A percentile compares a stretch with the other conserved stretches of the same genome.
Conservation (phyloP, 1,284 basidiomycete genomes). For the Heterobasidion occidentale region DNA sequence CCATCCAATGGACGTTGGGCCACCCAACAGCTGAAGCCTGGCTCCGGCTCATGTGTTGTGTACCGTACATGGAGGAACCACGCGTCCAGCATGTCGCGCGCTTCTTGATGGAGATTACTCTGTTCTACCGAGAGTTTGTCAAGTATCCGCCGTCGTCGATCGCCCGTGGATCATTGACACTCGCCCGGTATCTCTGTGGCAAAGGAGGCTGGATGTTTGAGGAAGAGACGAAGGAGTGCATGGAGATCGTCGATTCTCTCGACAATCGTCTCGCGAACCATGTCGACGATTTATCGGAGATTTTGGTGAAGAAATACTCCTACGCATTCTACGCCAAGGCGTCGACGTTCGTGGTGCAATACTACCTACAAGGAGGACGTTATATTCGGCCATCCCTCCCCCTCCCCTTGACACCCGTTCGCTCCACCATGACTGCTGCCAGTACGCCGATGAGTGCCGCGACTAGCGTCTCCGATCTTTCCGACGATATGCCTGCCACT, state of each 20-base stretch:
- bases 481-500: slow-evolving; percentile 76
- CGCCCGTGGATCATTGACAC: slow-evolving; percentile 80
- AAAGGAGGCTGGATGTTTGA: slow-evolving; percentile 72
- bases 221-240: slow-evolving; percentile 61
- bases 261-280: slow-evolving; percentile 82
- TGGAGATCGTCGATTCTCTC: slow-evolving; percentile 77
- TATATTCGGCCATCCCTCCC: slow-evolving; percentile 46
- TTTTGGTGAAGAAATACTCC: slow-evolving; percentile 95
- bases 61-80: slow-evolving; percentile 69
- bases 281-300: slow-evolving; percentile 87
- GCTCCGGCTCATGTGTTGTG: slow-evolving; percentile 78
- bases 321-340: slow-evolving; percentile 93
- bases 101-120: slow-evolving; percentile 97
- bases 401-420: slow-evolving; percentile 67
- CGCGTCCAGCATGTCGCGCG: slow-evolving; percentile 92
- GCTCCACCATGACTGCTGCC: slow-evolving; percentile 38
- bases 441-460: slow-evolving; percentile 69
- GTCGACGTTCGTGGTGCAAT: slow-evolving; percentile 87
- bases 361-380: slow-evolving; percentile 77
- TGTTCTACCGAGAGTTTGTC: slow-evolving; percentile 96
- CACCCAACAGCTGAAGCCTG: slow-evolving; percentile 98
- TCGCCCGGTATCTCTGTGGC: slow-evolving; percentile 83
- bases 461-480: slow-evolving; percentile 63
- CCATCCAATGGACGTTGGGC: slow-evolving; percentile 95
- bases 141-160: slow-evolving; percentile 81